phyloP scores from a whole-genome alignment of 2,329 filamentous ascomycete species.

The Monosporascus ibericus region DNA sequence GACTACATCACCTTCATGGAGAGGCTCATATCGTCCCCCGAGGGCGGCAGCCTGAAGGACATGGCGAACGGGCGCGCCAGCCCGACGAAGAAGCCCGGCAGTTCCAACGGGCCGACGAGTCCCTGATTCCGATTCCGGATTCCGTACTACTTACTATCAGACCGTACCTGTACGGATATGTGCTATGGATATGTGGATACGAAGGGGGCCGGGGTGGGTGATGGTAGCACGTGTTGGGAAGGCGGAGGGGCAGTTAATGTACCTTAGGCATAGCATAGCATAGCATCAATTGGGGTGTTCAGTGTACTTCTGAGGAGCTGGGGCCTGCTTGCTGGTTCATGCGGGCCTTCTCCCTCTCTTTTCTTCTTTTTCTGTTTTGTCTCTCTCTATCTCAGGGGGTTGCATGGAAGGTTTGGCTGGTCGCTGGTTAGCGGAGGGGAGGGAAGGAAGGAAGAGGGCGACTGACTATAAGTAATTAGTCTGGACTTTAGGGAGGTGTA shows the following conservation, averaged over 20 bases:
- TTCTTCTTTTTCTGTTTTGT: not conserved
- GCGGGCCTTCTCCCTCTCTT: not conserved
- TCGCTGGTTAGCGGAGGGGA: no score
- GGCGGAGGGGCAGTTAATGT: no score
- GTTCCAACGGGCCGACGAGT: not conserved
- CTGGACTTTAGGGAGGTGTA: no score
- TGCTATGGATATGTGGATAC: not conserved
- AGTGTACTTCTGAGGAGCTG: constrained; percentile 1
- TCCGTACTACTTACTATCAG: no score
- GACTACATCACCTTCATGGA: constrained; percentile 99
- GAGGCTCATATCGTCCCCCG: constrained; percentile 52
- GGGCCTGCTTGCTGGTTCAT: not conserved
- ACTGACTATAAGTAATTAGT: no score
- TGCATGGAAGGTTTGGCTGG: no score
- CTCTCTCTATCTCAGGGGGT: not conserved
- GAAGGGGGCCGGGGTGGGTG: not conserved
- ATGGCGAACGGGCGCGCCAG: constrained; percentile 24
- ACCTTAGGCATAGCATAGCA: not conserved
- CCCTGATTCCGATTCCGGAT: no score
- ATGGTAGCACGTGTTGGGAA: no score
- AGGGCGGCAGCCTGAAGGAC: constrained; percentile 22
- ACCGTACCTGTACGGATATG: no score
- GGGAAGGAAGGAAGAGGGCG: no score
- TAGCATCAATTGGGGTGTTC: constrained; percentile 3
- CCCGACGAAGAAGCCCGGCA: constrained; percentile 22